Conservation (phyloP, 768 basidiomycete genomes). For the Atractiella rhizophila region DNA sequence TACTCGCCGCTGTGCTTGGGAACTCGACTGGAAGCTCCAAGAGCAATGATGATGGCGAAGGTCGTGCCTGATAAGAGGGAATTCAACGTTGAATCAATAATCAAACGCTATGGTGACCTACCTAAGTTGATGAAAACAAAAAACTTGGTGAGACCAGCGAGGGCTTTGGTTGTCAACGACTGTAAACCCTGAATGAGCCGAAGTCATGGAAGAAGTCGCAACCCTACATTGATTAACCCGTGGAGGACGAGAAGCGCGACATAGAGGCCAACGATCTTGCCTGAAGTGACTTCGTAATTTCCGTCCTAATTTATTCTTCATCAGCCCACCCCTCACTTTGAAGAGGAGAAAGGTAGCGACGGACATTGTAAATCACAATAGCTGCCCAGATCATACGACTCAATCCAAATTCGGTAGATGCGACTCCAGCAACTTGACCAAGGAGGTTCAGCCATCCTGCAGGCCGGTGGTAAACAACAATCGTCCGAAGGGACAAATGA, state of each 20-base stretch:
- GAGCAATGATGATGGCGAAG: slow-evolving; percentile 56
- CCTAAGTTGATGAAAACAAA: slow-evolving; percentile 47
- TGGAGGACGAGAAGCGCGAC: slow-evolving; percentile 49
- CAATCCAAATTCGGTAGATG: slow-evolving; percentile 56
- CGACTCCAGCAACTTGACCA: slow-evolving; percentile 61
- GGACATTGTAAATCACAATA: slow-evolving; percentile 32
- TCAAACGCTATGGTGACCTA: no score
- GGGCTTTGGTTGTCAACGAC: slow-evolving; percentile 10
- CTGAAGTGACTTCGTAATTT: slow-evolving; percentile 35
- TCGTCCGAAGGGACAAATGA: slow-evolving; percentile 7
- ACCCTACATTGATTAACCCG: slow-evolving; percentile 35
- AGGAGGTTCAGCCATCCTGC: slow-evolving; percentile 40
- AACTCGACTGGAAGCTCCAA: slow-evolving; percentile 39
- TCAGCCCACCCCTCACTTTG: slow-evolving; percentile 4
- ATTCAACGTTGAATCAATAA: no score
- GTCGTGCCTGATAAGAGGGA: slow-evolving; percentile 72
- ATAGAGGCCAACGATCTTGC: slow-evolving; percentile 56
- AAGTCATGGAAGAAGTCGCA: no score
- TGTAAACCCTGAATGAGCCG: background rate
- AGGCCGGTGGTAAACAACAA: slow-evolving; percentile 8
- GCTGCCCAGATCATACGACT: slow-evolving; percentile 32
- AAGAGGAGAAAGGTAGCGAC: slow-evolving; percentile 9
- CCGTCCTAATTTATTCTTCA: background rate
- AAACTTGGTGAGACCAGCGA: slow-evolving; percentile 34
- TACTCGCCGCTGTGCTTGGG: slow-evolving; percentile 54